Conservation (phyloP, 345 rosid species). For the Eucalyptus curtisii region DNA sequence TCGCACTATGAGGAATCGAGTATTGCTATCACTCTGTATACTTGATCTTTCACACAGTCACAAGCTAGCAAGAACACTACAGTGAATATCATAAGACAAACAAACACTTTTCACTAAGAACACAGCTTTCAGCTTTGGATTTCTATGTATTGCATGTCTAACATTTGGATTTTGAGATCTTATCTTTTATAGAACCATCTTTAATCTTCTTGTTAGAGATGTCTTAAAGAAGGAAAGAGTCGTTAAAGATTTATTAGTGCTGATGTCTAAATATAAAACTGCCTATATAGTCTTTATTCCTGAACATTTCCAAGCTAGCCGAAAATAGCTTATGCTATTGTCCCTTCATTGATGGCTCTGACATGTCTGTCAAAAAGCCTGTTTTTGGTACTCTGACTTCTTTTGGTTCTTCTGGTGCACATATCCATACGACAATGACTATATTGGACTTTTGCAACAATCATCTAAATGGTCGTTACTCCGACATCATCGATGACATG, state of each 20-base stretch:
- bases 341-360: not conserved
- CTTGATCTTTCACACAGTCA: not conserved
- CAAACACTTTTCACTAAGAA: not conserved
- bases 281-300: not conserved
- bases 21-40: not conserved
- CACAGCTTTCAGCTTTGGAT: not conserved
- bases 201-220: not conserved
- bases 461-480: not conserved
- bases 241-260: not conserved
- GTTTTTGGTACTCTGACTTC: not conserved
- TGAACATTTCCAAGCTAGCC: not conserved
- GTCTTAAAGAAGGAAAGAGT: not conserved
- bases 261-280: accelerated
- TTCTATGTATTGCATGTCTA: not conserved
- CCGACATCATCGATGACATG: not conserved
- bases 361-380: not conserved
- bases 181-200: not conserved
- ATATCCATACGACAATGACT: not conserved
- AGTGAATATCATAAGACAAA: not conserved
- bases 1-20: not conserved
- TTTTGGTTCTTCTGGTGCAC: not conserved
- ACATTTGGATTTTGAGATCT: not conserved
- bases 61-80: not conserved
- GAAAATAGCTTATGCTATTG: not conserved
- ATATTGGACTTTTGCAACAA: not conserved